phyloP scores from a whole-genome alignment of 2,329 filamentous ascomycete genomes.

The Sclerotinia trifoliorum region DNA sequence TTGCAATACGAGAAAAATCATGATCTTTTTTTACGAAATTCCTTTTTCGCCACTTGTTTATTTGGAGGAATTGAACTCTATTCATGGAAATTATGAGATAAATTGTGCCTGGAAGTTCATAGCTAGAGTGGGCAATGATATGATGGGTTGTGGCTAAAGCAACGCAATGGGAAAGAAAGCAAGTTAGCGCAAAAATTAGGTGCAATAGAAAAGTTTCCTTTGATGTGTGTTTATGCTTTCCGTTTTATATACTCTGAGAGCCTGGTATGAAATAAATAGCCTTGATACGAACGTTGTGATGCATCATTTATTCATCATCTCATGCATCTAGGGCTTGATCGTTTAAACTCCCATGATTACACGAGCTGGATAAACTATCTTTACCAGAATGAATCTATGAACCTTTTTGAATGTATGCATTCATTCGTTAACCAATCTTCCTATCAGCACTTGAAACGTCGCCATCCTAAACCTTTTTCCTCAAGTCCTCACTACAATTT shows the following conservation, averaged over 20 bases:
- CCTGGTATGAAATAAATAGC: background rate
- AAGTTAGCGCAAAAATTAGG: slow-evolving; percentile 10
- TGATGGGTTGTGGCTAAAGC: slow-evolving; percentile 8
- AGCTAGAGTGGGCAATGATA: slow-evolving; percentile 5
- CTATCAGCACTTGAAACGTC: background rate
- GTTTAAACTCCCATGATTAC: background rate
- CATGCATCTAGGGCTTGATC: background rate
- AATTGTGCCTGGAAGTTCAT: slow-evolving; percentile 10
- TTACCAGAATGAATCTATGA: background rate
- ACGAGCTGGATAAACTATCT: background rate
- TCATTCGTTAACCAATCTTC: background rate
- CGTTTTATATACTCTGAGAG: background rate
- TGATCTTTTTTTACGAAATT: slow-evolving; percentile 2
- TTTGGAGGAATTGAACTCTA: background rate
- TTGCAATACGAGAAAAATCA: slow-evolving; percentile 13
- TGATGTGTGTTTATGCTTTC: background rate
- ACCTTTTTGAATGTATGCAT: background rate
- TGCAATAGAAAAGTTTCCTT: slow-evolving; percentile 21
- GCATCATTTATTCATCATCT: background rate
- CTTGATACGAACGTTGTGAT: background rate
- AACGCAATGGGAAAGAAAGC: background rate
- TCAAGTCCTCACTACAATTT: background rate
- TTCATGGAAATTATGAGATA: background rate
- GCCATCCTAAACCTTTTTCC: background rate
- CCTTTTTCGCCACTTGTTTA: slow-evolving; percentile 8